phyloP scores from a whole-genome alignment of 106 monocot genomes.

The Cymbidium sinense region DNA sequence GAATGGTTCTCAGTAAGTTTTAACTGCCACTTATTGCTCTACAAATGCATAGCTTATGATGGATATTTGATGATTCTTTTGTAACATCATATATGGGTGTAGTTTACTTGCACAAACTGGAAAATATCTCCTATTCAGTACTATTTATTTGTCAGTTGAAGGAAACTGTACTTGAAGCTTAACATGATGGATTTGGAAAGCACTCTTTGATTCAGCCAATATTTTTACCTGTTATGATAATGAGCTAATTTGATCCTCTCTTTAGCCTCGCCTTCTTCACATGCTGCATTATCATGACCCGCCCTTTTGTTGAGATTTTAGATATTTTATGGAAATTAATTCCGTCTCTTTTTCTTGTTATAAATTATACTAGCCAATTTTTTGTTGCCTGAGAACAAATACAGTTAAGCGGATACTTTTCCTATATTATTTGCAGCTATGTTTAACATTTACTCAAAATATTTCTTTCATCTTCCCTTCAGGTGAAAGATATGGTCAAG shows the following conservation, averaged over 20 bases:
- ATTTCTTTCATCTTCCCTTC: conserved; percentile 4
- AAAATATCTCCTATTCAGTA: background rate
- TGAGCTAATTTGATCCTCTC: background rate
- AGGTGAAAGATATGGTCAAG: conserved; percentile 71
- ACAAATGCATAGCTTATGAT: background rate
- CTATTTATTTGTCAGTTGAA: background rate
- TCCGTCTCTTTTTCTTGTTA: background rate
- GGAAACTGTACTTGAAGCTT: background rate
- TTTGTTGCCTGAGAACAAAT: background rate
- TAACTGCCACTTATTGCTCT: background rate
- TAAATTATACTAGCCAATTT: background rate
- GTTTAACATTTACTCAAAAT: background rate
- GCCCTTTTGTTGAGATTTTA: background rate
- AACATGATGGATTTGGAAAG: background rate
- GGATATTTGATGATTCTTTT: background rate
- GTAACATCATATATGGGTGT: background rate
- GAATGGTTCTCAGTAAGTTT: background rate
- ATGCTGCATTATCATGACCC: background rate
- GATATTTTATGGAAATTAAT: too few species aligned
- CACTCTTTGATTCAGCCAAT: background rate
- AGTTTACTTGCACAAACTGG: background rate
- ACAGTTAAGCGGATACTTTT: background rate
- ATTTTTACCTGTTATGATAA: background rate
- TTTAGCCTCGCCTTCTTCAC: background rate
- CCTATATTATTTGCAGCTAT: background rate